A percentile compares a stretch with the other conserved stretches of the same genome.
Conservation (phyloP, 371 early-diverging fungal species). For the Zancudomyces culisetae region DNA sequence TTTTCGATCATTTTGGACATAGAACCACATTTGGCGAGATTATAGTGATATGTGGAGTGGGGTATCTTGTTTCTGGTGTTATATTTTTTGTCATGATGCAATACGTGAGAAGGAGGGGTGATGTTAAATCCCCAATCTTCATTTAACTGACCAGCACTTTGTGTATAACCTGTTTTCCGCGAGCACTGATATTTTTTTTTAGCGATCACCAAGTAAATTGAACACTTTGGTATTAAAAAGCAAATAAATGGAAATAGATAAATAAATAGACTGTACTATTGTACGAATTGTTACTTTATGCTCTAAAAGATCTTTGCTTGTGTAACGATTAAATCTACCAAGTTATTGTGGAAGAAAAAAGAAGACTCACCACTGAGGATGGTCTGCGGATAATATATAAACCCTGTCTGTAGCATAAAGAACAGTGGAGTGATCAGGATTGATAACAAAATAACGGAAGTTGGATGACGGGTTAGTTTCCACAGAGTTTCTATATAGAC, state of each 20-base stretch:
- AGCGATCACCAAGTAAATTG: too few relatives aligned
- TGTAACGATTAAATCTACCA: too few relatives aligned
- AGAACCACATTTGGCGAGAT: constrained; percentile 9
- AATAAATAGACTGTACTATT: too few relatives aligned
- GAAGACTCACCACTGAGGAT: neutral
- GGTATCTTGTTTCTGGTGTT: neutral
- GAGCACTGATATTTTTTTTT: too few relatives aligned
- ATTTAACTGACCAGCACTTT: too few relatives aligned
- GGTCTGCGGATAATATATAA: neutral
- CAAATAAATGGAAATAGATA: too few relatives aligned
- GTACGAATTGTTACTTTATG: too few relatives aligned
- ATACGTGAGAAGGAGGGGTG: neutral
- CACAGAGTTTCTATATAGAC: constrained; percentile 31
- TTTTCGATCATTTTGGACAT: constrained; percentile 16
- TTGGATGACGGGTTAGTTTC: constrained; percentile 30
- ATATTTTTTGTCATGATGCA: neutral
- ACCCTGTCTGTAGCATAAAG: neutral
- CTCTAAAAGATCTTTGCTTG: too few relatives aligned
- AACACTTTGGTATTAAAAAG: too few relatives aligned
- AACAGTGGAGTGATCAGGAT: constrained; percentile 4
- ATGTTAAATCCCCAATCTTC: too few relatives aligned
- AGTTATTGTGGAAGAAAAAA: too few relatives aligned
- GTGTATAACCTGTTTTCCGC: too few relatives aligned
- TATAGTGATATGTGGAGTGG: constrained; percentile 11
- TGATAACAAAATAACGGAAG: constrained; percentile 28